Percentiles rank a stretch among this genome's conserved stretches.
These are phyloP conservation scores for Apiotrichum siamense DNA, from an alignment of 1,284 basidiomycete genomes.

Conservation along the genomic window DNA sequence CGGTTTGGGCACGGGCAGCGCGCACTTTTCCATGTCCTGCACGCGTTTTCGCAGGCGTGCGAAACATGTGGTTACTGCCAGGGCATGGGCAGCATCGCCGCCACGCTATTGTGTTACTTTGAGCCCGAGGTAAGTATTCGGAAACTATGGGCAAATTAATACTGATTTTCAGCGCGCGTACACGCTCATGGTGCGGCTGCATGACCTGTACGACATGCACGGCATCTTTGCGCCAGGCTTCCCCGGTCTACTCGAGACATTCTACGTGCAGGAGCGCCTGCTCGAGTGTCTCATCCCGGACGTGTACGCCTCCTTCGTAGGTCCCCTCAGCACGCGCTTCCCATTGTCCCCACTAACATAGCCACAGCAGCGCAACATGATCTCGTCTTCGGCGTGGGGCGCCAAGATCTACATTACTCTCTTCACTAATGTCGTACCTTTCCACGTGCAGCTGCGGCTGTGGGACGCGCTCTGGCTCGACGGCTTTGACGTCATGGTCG, in stretches of 20 bases:
- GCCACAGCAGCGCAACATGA: constrained; percentile 65
- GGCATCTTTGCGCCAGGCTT: constrained; percentile 89
- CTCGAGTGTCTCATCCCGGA: constrained; percentile 78
- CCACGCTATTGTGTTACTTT: constrained; percentile 89
- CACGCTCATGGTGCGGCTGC: constrained; percentile 71
- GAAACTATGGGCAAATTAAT: neutral
- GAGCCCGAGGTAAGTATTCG: constrained; percentile 59
- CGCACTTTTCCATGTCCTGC: constrained; percentile 88
- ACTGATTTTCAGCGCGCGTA: constrained; percentile 59
- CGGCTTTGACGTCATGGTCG: constrained; percentile 80
- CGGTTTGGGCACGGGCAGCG: constrained; percentile 93
- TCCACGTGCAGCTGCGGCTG: constrained; percentile 84
- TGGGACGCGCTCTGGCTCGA: constrained; percentile 93
- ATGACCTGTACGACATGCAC: constrained; percentile 85
- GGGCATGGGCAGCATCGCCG: constrained; percentile 97
- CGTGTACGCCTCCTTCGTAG: constrained; percentile 71
- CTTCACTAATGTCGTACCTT: constrained; percentile 92
- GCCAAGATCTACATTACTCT: constrained; percentile 99
- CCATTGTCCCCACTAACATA: neutral
- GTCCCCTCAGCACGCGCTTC: constrained; percentile 32
- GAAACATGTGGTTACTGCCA: constrained; percentile 92
- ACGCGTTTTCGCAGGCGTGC: constrained; percentile 81
- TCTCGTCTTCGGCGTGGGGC: constrained; percentile 88
- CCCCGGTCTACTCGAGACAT: constrained; percentile 86
- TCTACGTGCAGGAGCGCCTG: constrained; percentile 87